Conservation (phyloP, 2,329 filamentous ascomycete species). For the Grosmannia serpens region DNA sequence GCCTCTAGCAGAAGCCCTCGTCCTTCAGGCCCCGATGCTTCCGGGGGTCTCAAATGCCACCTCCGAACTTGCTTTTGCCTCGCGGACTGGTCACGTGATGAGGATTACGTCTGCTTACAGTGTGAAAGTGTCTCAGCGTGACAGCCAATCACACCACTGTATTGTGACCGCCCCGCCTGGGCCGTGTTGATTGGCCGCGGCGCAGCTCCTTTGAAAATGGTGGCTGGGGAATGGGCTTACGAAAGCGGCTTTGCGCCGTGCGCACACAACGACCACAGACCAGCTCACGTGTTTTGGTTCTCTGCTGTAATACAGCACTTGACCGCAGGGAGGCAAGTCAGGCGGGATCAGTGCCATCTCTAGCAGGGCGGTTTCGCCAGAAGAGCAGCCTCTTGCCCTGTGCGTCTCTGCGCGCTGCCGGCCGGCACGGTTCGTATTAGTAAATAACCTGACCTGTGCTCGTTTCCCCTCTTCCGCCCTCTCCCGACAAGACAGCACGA, state of each 20-base stretch:
- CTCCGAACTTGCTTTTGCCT: neutral
- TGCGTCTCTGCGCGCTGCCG: no score
- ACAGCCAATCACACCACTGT: slow-evolving; percentile 4
- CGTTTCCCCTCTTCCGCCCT: neutral
- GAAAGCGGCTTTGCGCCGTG: neutral
- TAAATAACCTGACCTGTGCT: no score
- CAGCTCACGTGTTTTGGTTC: slow-evolving; percentile 4
- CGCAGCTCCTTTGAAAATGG: neutral
- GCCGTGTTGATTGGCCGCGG: neutral
- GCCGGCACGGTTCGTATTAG: no score
- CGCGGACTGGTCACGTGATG: neutral
- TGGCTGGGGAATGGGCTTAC: neutral
- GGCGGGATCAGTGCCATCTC: neutral
- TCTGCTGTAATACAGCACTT: neutral
- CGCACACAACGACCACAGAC: neutral
- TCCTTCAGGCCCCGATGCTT: neutral
- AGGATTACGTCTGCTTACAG: neutral
- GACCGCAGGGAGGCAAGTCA: neutral
- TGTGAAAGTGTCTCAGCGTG: neutral
- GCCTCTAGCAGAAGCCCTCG: neutral
- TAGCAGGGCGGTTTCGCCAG: no score
- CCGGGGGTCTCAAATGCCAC: neutral
- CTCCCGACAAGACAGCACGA: neutral
- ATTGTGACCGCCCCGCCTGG: neutral
- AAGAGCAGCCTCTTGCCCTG: no score